phyloP scores from a whole-genome alignment of 2,329 filamentous ascomycete species.

The Pleurostoma richardsiae region DNA sequence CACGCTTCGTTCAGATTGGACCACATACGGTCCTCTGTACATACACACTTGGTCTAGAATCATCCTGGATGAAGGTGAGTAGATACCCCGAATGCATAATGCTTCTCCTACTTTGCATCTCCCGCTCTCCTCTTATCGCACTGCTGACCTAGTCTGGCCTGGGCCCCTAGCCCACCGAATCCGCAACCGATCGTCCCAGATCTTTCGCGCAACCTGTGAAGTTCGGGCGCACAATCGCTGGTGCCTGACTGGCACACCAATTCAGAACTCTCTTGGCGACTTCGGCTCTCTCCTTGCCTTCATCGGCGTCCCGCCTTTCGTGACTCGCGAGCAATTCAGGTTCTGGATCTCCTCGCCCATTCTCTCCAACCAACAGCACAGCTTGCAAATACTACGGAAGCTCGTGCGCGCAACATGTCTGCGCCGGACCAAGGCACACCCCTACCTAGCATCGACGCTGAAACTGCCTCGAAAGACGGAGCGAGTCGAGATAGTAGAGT shows the following conservation, averaged over 20 bases:
- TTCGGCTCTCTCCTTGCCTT: slow-evolving; percentile 28
- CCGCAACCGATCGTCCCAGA: slow-evolving; percentile 21
- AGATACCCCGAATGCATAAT: background rate
- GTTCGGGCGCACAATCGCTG: slow-evolving; percentile 22
- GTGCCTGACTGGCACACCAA: slow-evolving; percentile 35
- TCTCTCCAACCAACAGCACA: slow-evolving; percentile 6
- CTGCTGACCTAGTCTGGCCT: slow-evolving; percentile 4
- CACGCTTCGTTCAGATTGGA: slow-evolving; percentile 19
- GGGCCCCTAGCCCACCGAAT: slow-evolving; percentile 27
- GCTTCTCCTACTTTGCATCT: no score
- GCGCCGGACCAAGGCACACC: slow-evolving; percentile 18
- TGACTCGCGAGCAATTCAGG: slow-evolving; percentile 12
- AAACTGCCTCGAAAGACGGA: slow-evolving; percentile 12
- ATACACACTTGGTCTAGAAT: slow-evolving; percentile 22
- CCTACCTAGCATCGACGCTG: slow-evolving; percentile 3
- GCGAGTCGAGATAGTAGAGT: slow-evolving; percentile 7
- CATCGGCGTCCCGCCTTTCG: slow-evolving; percentile 18
- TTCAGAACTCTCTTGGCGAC: slow-evolving; percentile 34
- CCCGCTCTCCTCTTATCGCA: background rate
- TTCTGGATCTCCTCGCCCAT: slow-evolving; percentile 16
- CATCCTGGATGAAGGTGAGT: slow-evolving; percentile 32
- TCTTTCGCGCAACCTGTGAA: slow-evolving; percentile 19
- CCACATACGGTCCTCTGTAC: slow-evolving; percentile 2
- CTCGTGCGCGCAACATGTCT: slow-evolving; percentile 22
- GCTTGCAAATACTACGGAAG: slow-evolving; percentile 12